Conservation (phyloP, 768 basidiomycete species). For the Auricularia sp. region DNA sequence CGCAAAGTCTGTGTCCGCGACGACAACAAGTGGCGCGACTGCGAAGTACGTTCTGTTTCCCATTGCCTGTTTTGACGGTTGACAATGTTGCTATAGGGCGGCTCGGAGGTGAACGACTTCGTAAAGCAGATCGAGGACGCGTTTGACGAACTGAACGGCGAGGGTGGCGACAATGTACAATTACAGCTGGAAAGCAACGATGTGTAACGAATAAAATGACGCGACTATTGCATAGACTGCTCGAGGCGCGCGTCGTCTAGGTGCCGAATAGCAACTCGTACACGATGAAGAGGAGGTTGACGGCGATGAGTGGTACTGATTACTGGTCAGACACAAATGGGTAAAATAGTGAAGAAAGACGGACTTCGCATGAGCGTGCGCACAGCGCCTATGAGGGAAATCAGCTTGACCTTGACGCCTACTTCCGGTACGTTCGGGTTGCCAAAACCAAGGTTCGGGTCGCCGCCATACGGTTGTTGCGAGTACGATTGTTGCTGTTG, state of each 20-base stretch:
- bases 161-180: neutral
- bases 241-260: neutral
- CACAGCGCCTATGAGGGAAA: constrained; percentile 90
- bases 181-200: neutral
- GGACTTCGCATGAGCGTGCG: constrained; percentile 94
- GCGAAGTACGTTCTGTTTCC: constrained; percentile 42
- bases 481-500: constrained; percentile 55
- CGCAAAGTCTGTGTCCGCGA: constrained; percentile 66
- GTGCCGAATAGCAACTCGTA: constrained; percentile 68
- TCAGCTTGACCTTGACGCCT: constrained; percentile 72
- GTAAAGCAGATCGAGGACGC: constrained; percentile 66
- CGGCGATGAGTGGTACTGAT: constrained; percentile 83
- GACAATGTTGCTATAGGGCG: constrained; percentile 36
- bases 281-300: constrained; percentile 79
- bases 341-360: constrained; percentile 24
- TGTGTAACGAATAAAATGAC: neutral
- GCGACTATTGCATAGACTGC: too few species aligned
- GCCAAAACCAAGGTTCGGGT: constrained; percentile 31
- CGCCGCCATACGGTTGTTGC: constrained; percentile 20
- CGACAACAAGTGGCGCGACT: constrained; percentile 59
- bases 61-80: neutral
- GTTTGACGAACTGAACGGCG: constrained; percentile 50
- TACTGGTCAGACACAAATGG: constrained; percentile 6
- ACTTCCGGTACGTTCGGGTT: constrained; percentile 37
- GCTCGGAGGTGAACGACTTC: constrained; percentile 67